These are phyloP conservation scores for Ilyonectria robusta DNA, from an alignment of 2,329 filamentous ascomycete genomes.

Conservation along the genomic window DNA sequence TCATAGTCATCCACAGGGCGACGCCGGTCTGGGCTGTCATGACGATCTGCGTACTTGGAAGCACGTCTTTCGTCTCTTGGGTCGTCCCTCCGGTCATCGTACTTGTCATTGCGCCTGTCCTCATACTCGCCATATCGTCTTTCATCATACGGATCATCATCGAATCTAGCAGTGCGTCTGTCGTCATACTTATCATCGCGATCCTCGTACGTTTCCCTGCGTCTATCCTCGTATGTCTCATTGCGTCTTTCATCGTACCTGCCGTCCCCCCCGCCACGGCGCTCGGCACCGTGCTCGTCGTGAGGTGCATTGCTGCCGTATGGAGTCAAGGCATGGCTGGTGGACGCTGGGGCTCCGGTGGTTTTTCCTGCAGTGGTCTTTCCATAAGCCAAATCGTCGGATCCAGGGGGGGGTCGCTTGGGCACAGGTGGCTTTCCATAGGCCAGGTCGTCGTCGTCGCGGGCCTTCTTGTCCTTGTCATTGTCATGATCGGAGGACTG, in stretches of 20 bases:
- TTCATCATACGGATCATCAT: constrained; percentile 4
- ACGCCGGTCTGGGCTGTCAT: constrained; percentile 30
- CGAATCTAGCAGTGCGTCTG: background rate
- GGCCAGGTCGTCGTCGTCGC: constrained; percentile 62
- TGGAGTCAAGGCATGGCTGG: constrained; percentile 40
- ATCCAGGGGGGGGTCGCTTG: constrained; percentile 38
- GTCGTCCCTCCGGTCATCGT: constrained; percentile 17
- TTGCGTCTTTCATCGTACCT: constrained; percentile 12
- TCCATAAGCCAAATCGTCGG: constrained; percentile 45
- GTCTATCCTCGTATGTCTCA: background rate
- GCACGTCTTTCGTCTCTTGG: constrained; percentile 16
- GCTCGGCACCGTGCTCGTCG: constrained; percentile 8
- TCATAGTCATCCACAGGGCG: constrained; percentile 25
- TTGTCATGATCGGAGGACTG: constrained; percentile 47
- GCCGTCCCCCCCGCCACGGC: constrained; percentile 1
- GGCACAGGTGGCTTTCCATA: constrained; percentile 59
- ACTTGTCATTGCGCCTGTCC: background rate
- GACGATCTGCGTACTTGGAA: constrained; percentile 32
- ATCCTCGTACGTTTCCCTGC: background rate
- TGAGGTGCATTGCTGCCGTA: constrained; percentile 49
- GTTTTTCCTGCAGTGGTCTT: constrained; percentile 42
- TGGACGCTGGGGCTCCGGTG: constrained; percentile 40
- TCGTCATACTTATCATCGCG: constrained; percentile 13
- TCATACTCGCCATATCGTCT: constrained; percentile 4
- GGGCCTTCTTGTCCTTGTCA: constrained; percentile 53